Evolutionary conservation across 495 filamentous ascomycete species (phyloP).

Genomic region (Letharia lupina): DNA sequence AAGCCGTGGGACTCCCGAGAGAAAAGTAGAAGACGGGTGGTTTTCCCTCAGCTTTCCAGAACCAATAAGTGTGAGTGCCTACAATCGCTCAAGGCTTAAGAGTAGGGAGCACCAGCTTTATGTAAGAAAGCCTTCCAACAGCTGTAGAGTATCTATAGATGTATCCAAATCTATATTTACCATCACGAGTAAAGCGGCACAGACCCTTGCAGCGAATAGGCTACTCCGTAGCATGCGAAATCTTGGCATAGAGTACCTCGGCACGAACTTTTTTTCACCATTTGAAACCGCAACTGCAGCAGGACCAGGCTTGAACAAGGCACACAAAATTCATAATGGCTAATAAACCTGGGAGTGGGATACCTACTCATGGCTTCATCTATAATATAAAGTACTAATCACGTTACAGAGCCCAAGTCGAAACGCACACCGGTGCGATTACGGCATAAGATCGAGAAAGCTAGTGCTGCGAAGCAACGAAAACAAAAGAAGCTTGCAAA

Average conservation of each 20-base stretch:
- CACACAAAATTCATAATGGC: conserved; percentile 26
- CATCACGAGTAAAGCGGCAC: neutral
- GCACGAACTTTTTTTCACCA: neutral
- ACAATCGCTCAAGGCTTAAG: neutral
- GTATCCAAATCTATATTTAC: neutral
- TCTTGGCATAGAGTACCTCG: neutral
- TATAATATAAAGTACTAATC: neutral
- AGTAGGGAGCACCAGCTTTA: neutral
- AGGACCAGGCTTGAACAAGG: neutral
- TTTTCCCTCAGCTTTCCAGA: neutral
- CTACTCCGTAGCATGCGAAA: neutral
- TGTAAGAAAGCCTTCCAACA: neutral
- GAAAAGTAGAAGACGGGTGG: neutral
- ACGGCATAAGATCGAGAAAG: conserved; percentile 93
- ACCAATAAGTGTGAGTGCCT: neutral
- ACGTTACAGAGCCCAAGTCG: conserved; percentile 69
- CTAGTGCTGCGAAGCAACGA: conserved; percentile 78
- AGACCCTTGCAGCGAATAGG: too few relatives aligned
- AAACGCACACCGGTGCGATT: conserved; percentile 84
- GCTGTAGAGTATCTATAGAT: neutral
- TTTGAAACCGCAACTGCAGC: neutral
- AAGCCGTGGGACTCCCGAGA: neutral
- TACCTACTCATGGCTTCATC: neutral
- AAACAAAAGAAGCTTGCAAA: conserved; percentile 84
- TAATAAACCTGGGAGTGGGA: conserved; percentile 46